Percentiles rank a stretch among this genome's conserved stretches.
Evolutionary conservation across 2,329 filamentous ascomycete species (phyloP).

Genomic region (Fusarium liriodendri): DNA sequence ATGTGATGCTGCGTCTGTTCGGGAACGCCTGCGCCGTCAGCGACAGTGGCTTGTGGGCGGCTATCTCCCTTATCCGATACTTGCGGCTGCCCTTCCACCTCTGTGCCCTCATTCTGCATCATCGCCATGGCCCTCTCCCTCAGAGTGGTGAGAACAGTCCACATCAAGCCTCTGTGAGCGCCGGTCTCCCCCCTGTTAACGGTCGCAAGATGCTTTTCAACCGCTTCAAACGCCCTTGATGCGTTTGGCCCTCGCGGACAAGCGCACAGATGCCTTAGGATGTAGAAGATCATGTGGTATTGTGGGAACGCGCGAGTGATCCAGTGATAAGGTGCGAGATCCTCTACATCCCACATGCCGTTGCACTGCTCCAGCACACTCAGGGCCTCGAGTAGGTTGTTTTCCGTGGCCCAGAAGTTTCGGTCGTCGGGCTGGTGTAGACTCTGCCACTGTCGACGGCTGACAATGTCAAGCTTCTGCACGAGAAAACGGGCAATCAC

Average conservation of each 20-base stretch:
- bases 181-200: not conserved
- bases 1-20: not conserved
- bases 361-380: constrained; percentile 48
- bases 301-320: constrained; percentile 53
- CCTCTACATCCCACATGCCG: constrained; percentile 48
- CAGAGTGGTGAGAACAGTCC: constrained; percentile 46
- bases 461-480: constrained; percentile 58
- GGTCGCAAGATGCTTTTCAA: constrained; percentile 24
- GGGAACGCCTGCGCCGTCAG: not conserved
- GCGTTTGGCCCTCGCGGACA: constrained; percentile 46
- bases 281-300: constrained; percentile 56
- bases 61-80: not conserved
- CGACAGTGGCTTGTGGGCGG: not conserved
- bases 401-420: constrained; percentile 42
- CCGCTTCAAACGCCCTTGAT: constrained; percentile 48
- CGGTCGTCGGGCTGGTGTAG: constrained; percentile 30
- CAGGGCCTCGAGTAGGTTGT: constrained; percentile 49
- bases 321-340: constrained; percentile 54
- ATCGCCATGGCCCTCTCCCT: constrained; percentile 45
- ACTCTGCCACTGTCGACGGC: constrained; percentile 56
- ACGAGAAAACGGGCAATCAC: constrained; percentile 45
- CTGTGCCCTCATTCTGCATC: constrained; percentile 15
- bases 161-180: constrained; percentile 41
- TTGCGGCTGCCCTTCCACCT: not conserved
- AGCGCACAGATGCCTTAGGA: constrained; percentile 57